Evolutionary conservation across 768 basidiomycete genomes (phyloP).

Genomic region (Daedalea quercina): DNA sequence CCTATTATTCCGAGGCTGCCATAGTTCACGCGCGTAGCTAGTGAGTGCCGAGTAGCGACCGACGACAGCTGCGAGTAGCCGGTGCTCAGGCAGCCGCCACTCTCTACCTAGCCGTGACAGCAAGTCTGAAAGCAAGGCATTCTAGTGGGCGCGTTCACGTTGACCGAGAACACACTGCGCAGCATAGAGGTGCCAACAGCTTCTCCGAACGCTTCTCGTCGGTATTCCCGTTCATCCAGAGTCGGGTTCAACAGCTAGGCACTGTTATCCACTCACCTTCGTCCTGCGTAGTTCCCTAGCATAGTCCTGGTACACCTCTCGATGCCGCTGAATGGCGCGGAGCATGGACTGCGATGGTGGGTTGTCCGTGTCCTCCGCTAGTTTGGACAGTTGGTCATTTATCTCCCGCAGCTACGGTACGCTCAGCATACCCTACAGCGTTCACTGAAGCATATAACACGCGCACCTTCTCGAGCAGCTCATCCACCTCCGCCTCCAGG

Average conservation of each 20-base stretch:
- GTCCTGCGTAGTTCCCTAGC: conserved; percentile 79
- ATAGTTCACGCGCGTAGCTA: too few relatives aligned
- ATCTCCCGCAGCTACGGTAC: conserved; percentile 69
- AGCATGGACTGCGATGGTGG: conserved; percentile 78
- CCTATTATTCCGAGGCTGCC: too few relatives aligned
- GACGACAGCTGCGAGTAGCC: too few relatives aligned
- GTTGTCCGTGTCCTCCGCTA: conserved; percentile 62
- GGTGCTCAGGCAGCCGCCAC: too few relatives aligned
- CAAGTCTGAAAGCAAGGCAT: too few relatives aligned
- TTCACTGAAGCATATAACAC: not conserved
- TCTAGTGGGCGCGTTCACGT: too few relatives aligned
- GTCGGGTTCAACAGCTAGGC: not conserved
- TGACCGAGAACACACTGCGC: too few relatives aligned
- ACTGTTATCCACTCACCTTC: conserved; percentile 43
- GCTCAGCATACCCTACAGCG: conserved; percentile 4
- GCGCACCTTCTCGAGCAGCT: conserved; percentile 75
- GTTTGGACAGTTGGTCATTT: conserved; percentile 66
- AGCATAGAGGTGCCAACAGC: too few relatives aligned
- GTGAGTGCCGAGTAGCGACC: too few relatives aligned
- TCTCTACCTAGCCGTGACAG: too few relatives aligned
- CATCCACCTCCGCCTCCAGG: conserved; percentile 81
- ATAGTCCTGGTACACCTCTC: conserved; percentile 87
- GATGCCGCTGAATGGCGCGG: conserved; percentile 84
- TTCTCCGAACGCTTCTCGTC: too few relatives aligned
- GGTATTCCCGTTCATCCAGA: too few relatives aligned